A percentile compares a stretch with the other conserved stretches of the same genome.
Evolutionary conservation across 345 rosid species (phyloP).

Genomic region (Arabis hirsuta): DNA sequence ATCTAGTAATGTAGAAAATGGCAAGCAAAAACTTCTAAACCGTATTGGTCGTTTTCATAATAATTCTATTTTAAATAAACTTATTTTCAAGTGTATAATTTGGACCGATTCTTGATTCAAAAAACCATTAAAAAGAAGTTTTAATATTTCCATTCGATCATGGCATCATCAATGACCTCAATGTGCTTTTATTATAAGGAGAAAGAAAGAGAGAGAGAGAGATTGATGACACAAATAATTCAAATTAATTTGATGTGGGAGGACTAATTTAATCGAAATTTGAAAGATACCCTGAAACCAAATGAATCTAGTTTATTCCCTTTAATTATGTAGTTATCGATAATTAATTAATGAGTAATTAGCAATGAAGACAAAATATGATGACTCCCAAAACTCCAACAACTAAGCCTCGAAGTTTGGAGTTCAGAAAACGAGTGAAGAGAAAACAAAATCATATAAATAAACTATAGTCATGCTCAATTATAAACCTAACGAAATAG

Average conservation of each 20-base stretch:
- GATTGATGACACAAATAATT: slow-evolving; percentile 22
- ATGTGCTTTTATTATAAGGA: background rate
- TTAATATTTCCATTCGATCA: slow-evolving; percentile 16
- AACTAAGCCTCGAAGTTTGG: slow-evolving; percentile 47
- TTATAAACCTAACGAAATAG: slow-evolving; percentile 26
- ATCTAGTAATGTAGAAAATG: slow-evolving; percentile 1
- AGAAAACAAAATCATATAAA: slow-evolving; percentile 15
- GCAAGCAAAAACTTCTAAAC: background rate
- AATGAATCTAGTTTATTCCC: slow-evolving; percentile 24
- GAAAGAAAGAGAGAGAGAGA: background rate
- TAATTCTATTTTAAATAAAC: background rate
- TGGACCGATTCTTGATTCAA: slow-evolving; percentile 36
- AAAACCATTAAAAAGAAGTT: slow-evolving; percentile 8
- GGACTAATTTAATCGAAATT: slow-evolving; percentile 2
- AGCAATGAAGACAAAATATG: slow-evolving; percentile 27
- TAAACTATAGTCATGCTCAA: slow-evolving; percentile 12
- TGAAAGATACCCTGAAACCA: slow-evolving; percentile 10
- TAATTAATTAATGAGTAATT: slow-evolving; percentile 24
- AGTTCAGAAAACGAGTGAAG: slow-evolving; percentile 32
- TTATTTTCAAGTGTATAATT: slow-evolving; percentile 8
- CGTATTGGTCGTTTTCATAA: slow-evolving; percentile 28
- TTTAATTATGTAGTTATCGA: background rate
- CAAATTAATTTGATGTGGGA: background rate
- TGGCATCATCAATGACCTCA: slow-evolving; percentile 45
- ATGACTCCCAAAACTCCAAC: slow-evolving; percentile 45